phyloP scores from a whole-genome alignment of 306 rosid genomes.

The Sicyos edulis region DNA sequence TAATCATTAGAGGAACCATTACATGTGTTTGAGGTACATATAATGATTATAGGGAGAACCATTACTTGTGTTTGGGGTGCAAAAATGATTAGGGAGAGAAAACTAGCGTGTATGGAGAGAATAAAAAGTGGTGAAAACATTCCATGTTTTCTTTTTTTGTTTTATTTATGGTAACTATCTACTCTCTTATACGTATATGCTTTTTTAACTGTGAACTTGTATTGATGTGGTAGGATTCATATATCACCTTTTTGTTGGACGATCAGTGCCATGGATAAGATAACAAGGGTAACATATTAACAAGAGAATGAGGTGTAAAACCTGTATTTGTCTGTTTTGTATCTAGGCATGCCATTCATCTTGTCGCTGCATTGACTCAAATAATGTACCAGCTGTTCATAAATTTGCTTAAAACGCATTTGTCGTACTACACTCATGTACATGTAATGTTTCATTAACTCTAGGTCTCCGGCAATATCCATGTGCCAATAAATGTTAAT shows the following conservation, averaged over 20 bases:
- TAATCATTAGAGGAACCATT: too few relatives aligned
- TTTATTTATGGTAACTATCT: not conserved
- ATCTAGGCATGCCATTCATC: not conserved
- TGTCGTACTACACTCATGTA: conserved; percentile 5
- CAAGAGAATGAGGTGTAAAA: conserved; percentile 3
- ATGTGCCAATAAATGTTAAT: conserved; percentile 16
- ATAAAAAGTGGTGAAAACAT: not conserved
- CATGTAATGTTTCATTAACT: not conserved
- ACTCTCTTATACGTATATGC: not conserved
- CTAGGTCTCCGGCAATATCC: not conserved
- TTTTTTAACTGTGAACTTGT: conserved; percentile 4
- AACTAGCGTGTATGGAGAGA: too few relatives aligned
- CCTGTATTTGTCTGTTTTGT: not conserved
- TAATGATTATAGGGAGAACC: too few relatives aligned
- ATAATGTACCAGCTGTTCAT: conserved; percentile 1
- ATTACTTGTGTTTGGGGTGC: too few relatives aligned
- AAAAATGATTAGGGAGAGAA: too few relatives aligned
- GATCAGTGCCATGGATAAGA: conserved; percentile 10
- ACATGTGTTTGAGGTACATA: too few relatives aligned
- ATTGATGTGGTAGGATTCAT: not conserved
- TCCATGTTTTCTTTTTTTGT: not conserved
- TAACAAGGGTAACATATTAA: not conserved
- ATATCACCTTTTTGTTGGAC: not conserved
- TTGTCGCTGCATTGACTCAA: not conserved
- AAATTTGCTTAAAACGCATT: not conserved